Evolutionary conservation across 306 rosid species (phyloP), one percentile per base, ranked within the genome.

Genomic region (Lotus japonicus): DNA sequence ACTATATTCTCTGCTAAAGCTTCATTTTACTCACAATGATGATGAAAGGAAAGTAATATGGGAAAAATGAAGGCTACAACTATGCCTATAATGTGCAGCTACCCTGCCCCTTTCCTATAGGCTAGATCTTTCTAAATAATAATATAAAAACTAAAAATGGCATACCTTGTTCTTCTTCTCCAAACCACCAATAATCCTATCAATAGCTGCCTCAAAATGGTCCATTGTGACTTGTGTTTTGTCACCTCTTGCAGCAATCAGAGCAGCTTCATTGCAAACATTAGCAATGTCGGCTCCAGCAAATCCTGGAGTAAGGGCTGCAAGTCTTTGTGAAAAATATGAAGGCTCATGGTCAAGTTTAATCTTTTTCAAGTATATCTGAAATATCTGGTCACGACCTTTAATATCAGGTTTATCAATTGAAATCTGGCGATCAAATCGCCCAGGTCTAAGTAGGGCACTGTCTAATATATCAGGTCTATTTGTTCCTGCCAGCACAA

Each of bases 261-360:
- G 75, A 42, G 98, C 98, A 79, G 95, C 98, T 84, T 94, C 98
- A 26, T 94, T 94, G 76, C 97, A 90, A 28, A 94, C 96, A 84
- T 94, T 94, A 51, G 98, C 97, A 81, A 94, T 94, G 84, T 90
- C 98, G n/a, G 98, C 98, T 68, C 98, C 98, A 19, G 97, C 97
- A 86, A 94, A 90, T 65, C 98, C 98, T 36, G 98, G 98, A 11
- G 97, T 94, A 38, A 90, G 87, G 46, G 98, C 97, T 35, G 98
- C 97, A 56, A 94, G 96, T 82, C 97, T 88, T 55, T 88, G 95
- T 5, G 98, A 94, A 81, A 57, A 94, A 74, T 74, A 94, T 46
- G 92, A 83, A 63, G 98, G 98, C 64, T 82, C 82, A 4, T 81
- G 96, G 73, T 90, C 90, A 72, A 94, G 97, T 79, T 94, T 94